Conservation (phyloP, 129 eudicot genomes). For the Artemisia annua region DNA sequence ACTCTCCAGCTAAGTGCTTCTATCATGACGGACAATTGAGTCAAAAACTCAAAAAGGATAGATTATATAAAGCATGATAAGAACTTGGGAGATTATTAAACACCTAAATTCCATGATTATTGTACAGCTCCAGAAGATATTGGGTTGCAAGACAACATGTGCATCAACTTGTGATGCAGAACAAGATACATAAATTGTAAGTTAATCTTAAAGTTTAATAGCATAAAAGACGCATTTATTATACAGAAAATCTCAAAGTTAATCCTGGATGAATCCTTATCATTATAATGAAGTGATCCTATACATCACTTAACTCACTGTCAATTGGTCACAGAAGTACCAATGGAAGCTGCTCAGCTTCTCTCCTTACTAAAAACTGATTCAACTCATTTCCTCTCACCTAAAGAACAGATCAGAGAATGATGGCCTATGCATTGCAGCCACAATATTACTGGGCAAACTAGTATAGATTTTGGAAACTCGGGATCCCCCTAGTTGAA, state of each 20-base stretch:
- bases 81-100: conserved; percentile 1
- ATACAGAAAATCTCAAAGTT: no score
- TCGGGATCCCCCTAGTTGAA: conserved; percentile 5
- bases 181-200: neutral
- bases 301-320: no score
- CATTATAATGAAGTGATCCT: no score
- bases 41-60: neutral
- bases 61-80: neutral
- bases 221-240: no score
- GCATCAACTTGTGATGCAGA: neutral
- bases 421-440: no score
- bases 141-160: neutral
- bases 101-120: conserved; percentile 8
- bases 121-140: neutral
- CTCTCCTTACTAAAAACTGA: no score
- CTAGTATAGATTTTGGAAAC: conserved; percentile 13
- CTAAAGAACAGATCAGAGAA: no score
- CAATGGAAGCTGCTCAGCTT: no score
- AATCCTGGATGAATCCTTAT: no score
- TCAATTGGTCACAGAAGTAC: no score
- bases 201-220: no score
- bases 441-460: neutral
- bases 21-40: neutral
- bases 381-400: neutral
- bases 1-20: neutral